Base-by-base conservation (phyloP, 192 early-diverging fungal genomes). In the Podila epicladia region DNA sequence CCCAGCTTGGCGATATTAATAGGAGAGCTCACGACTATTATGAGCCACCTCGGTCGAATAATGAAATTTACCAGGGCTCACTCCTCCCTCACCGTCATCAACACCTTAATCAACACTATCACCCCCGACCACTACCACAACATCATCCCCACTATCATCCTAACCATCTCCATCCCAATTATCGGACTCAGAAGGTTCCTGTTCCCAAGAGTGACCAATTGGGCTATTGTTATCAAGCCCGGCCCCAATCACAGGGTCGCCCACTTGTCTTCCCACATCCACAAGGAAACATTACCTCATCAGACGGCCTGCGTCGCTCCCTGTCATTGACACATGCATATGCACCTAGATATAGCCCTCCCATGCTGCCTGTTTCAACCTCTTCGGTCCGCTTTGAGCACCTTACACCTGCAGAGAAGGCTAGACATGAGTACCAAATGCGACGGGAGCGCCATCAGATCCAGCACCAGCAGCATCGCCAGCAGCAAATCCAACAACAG, bases 351-450 rank as follows among this genome's bases (percentile, higher is more conserved):
- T 20, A 15, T 2, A 31, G 17, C 17, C 28, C 59, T 13, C 59
- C 29, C 5, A 26, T 19, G 59, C 17, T 19, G 59, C 20, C 59
- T 61, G 59, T 26, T 5, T 17, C 59, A 5, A 38, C 20, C 13
- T 22, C 32, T 58, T 5, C 67, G 2, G 31, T 62, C 15, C 57
- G 58, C 19, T 45, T 69, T 20, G 75, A 66, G 17, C 55, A 77
- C 9, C 59, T 72, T 26, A 62, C 76, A 6, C 62, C 65, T 17
- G 71, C 71, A 26, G 77, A 80, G 35, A 65, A 69, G n/a, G 77
- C 49, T 0, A 65, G 77, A 2, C 71, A 80, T 19, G 77, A 80
- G 49, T 62, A 69, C 29, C 67, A 63, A 7, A 58, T 80, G 66
- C 71, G 71, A 53, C 71, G 77, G 22, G 65, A 69, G 22, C 33